Evolutionary conservation across 305 asterid genomes (phyloP).

Genomic region (Rubia tinctorum): DNA sequence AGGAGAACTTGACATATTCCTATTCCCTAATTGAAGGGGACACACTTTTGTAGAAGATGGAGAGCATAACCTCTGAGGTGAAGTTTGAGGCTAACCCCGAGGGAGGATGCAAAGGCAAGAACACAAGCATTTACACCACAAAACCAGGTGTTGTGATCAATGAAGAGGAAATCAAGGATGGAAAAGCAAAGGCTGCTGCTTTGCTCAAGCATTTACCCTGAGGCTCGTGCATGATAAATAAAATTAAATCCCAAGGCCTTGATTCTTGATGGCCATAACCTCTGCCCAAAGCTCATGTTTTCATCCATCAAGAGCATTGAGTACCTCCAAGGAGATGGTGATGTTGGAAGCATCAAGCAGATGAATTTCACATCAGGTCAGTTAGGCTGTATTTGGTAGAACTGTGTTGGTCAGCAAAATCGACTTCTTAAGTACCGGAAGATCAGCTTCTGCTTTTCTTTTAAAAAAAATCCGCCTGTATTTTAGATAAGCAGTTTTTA

Average conservation of each 20-base stretch:
- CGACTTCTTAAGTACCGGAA: too few species aligned
- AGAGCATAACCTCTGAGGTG: constrained; percentile 24
- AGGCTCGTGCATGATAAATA: constrained; percentile 21
- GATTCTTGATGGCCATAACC: constrained; percentile 58
- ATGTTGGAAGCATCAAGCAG: constrained; percentile 61
- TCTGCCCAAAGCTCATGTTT: constrained; percentile 56
- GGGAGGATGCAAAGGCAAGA: constrained; percentile 26
- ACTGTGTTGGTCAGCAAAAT: too few species aligned
- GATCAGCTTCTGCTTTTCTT: too few species aligned
- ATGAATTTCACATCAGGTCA: constrained; percentile 52
- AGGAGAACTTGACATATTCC: constrained; percentile 19
- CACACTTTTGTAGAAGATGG: constrained; percentile 27
- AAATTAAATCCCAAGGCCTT: too few species aligned
- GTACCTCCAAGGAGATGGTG: constrained; percentile 50
- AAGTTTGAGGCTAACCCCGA: constrained; percentile 25
- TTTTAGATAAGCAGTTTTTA: too few species aligned
- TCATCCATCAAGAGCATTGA: constrained; percentile 60
- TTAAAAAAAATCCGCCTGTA: too few species aligned
- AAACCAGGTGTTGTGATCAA: constrained; percentile 27
- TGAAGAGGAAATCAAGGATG: constrained; percentile 36
- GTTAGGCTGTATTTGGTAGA: neutral
- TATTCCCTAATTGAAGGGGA: constrained; percentile 36
- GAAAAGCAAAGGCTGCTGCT: constrained; percentile 48
- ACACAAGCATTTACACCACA: constrained; percentile 22
- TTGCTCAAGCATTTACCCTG: constrained; percentile 44